These are phyloP conservation scores for Penicillium sp. DNA, from an alignment of 2,329 filamentous ascomycete genomes.

Conservation along the genomic window DNA sequence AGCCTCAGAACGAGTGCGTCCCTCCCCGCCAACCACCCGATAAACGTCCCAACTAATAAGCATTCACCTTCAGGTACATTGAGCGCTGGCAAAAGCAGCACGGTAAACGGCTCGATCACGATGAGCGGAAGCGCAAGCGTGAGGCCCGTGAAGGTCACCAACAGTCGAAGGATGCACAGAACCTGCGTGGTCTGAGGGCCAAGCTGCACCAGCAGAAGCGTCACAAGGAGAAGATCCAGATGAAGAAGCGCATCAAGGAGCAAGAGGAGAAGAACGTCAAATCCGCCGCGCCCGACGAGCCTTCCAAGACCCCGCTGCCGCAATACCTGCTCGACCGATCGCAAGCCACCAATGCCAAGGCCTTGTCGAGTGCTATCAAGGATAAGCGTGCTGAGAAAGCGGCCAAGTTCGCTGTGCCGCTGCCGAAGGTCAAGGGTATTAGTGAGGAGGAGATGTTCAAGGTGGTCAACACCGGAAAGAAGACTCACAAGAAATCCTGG, in stretches of 20 bases:
- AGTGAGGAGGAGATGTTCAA: slow-evolving; percentile 97
- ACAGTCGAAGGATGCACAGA: slow-evolving; percentile 83
- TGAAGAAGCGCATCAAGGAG: slow-evolving; percentile 88
- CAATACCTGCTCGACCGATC: slow-evolving; percentile 89
- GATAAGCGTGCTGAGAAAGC: slow-evolving; percentile 92
- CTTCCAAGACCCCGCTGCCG: slow-evolving; percentile 70
- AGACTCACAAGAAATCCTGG: slow-evolving; percentile 74
- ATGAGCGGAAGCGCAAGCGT: slow-evolving; percentile 83
- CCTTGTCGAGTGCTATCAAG: slow-evolving; percentile 80
- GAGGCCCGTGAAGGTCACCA: slow-evolving; percentile 84
- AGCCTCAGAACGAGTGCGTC: slow-evolving; percentile 45
- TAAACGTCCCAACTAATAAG: slow-evolving; percentile 14
- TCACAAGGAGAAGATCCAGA: slow-evolving; percentile 96
- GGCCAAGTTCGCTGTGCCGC: slow-evolving; percentile 82
- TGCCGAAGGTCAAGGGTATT: slow-evolving; percentile 92
- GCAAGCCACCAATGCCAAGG: slow-evolving; percentile 63
- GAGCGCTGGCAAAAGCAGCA: slow-evolving; percentile 69
- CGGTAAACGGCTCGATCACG: slow-evolving; percentile 64
- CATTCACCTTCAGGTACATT: slow-evolving; percentile 49
- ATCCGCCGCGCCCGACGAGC: slow-evolving; percentile 68
- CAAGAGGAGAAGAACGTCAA: slow-evolving; percentile 97
- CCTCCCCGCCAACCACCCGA: slow-evolving; percentile 13
- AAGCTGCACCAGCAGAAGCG: slow-evolving; percentile 92
- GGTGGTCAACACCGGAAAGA: slow-evolving; percentile 93
- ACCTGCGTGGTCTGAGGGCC: slow-evolving; percentile 80